Base-by-base conservation (phyloP, 805 yeast species). In the Yamadazyma sp. region DNA sequence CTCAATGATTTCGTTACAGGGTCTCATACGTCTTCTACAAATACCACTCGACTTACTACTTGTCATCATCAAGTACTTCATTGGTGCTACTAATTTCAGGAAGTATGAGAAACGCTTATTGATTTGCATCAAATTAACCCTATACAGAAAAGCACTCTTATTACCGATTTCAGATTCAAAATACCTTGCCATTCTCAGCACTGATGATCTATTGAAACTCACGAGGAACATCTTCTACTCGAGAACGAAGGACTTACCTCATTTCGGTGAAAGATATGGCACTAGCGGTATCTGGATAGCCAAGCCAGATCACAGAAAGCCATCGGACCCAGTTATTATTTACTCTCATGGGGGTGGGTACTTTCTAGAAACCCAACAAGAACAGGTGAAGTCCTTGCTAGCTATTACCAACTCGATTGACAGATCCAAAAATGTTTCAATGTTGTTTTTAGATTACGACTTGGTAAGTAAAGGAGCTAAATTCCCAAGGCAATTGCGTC, bases 261-360 rank as follows among this genome's bases (percentile, higher is more conserved):
- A 57, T 6, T 67, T 53, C 36, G 73, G 73, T 5, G 48, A 55
- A 21, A 40, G 46, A 17, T 62, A 47, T 38, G 64, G 57, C 37
- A 43, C 43, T 8, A 45, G 57, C 38, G 56, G 62, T 8, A 43
- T 54, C 26, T 66, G 72, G 72, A 39, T 66, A n/a, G 60, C 50
- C 2, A 61, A 54, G 39, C 53, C 51, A 31, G 53, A 53, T 8
- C 45, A 49, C 20, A 44, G 58, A 15, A 45, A 42, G 8, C 39
- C 51, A 1, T 32, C 45, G 1, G 67, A 64, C 32, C 69, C 69
- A 2, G 46, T 66, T 4, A 46, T 66, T 9, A 47, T 66, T 20
- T 66, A 52, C 33, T 30, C 49, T 5, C 71, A 66, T 38, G 71
- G 72, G n/a, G 72, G 72, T 3, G 67, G 68, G 6, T 64, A 53